A percentile compares a stretch with the other conserved stretches of the same genome.
Evolutionary conservation across 257 asterid species (phyloP).

Genomic region (Solanum chaucha): DNA sequence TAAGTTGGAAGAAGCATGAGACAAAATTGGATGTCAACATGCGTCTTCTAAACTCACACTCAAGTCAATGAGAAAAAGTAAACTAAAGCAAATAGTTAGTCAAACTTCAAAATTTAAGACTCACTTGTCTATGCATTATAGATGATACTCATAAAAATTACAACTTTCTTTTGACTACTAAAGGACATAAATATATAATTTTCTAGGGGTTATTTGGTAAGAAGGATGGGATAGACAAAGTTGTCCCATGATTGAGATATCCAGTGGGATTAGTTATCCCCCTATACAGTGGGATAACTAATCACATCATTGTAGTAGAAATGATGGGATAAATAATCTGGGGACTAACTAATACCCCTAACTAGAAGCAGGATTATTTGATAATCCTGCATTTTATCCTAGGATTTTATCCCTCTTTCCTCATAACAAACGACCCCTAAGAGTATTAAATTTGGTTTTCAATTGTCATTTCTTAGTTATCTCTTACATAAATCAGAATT

Average conservation of each 20-base stretch:
- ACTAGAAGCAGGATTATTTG: neutral
- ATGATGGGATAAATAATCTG: neutral
- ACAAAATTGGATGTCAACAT: neutral
- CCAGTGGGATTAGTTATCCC: neutral
- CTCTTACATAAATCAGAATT: neutral
- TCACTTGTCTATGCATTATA: neutral
- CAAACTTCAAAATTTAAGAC: neutral
- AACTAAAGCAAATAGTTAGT: neutral
- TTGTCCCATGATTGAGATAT: neutral
- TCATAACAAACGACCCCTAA: neutral
- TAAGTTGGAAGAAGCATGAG: neutral
- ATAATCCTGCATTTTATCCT: neutral
- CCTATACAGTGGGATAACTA: neutral
- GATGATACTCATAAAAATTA: neutral
- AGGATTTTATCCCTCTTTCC: neutral
- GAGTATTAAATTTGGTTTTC: neutral
- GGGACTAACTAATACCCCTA: neutral
- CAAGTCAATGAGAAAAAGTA: neutral
- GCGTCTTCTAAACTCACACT: neutral
- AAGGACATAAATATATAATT: neutral
- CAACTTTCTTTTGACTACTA: neutral
- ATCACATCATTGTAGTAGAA: neutral
- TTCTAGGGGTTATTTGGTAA: neutral
- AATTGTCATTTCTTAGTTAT: neutral
- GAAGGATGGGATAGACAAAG: neutral